Percentiles rank a stretch among this genome's conserved stretches.
Conservation (phyloP, 1,284 basidiomycete species). For the Ganoderma leucocontextum region DNA sequence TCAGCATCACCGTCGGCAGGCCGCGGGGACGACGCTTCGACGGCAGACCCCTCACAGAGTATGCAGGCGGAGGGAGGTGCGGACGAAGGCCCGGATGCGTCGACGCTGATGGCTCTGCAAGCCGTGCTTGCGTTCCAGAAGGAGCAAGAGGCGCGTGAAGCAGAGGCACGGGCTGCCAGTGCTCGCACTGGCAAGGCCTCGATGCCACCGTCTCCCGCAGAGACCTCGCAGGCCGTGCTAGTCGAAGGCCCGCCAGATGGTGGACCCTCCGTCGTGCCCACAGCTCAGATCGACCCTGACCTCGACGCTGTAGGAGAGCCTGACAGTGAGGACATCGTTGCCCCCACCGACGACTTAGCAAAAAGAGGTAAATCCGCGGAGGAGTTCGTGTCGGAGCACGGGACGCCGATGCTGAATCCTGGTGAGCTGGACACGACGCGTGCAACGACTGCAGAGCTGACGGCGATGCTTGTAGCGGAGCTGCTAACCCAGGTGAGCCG, state of each 20-base stretch:
- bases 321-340: slow-evolving; percentile 15
- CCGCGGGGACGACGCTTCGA: slow-evolving; percentile 27
- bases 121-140: slow-evolving; percentile 37
- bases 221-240: neutral
- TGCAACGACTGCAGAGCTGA: neutral
- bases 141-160: slow-evolving; percentile 25
- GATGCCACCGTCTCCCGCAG: neutral
- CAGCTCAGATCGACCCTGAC: slow-evolving; percentile 4
- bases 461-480: slow-evolving; percentile 51
- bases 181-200: neutral
- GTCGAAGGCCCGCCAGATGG: slow-evolving; percentile 8
- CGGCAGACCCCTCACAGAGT: neutral
- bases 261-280: slow-evolving; percentile 5
- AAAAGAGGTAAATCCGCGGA: slow-evolving; percentile 41
- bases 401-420: slow-evolving; percentile 72
- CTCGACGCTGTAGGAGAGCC: slow-evolving; percentile 13
- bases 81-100: slow-evolving; percentile 21
- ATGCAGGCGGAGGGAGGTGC: neutral
- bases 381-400: slow-evolving; percentile 65
- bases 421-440: slow-evolving; percentile 44
- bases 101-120: slow-evolving; percentile 38
- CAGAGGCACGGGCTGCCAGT: neutral
- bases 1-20: neutral
- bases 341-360: slow-evolving; percentile 8
- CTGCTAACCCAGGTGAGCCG: slow-evolving; percentile 63